phyloP scores from a whole-genome alignment of 78 protist species.

The Dictyostelium brefeldianum region DNA sequence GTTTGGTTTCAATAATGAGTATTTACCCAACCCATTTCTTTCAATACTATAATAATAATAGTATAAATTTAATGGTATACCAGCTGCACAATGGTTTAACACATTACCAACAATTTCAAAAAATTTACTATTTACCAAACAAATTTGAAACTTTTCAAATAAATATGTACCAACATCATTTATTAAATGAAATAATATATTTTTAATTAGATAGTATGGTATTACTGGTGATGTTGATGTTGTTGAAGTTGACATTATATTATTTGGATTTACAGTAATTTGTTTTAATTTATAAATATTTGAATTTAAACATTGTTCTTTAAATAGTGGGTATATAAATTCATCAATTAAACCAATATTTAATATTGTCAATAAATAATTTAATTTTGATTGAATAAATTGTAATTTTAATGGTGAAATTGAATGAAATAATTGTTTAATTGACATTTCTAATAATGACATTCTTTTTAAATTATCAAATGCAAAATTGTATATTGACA shows the following conservation, averaged over 20 bases:
- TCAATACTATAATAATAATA: background rate
- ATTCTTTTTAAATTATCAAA: background rate
- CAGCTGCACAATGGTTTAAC: background rate
- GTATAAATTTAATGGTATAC: background rate
- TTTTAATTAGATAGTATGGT: conserved; percentile 7
- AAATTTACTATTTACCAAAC: background rate
- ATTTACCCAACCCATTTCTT: background rate
- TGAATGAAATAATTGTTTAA: background rate
- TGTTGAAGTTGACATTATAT: background rate
- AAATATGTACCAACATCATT: background rate
- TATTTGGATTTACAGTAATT: background rate
- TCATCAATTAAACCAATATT: conserved; percentile 6
- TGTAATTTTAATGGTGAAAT: background rate
- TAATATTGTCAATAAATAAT: background rate
- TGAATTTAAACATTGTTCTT: background rate
- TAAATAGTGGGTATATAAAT: background rate
- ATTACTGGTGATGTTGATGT: background rate
- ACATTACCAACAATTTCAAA: background rate
- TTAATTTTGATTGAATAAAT: background rate
- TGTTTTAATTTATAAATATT: background rate
- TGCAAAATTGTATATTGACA: background rate
- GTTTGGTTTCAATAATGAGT: background rate
- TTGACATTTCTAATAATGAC: background rate
- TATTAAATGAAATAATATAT: background rate
- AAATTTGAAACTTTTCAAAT: background rate